phyloP scores from a whole-genome alignment of 306 rosid genomes.

The Notholithocarpus densiflorus region DNA sequence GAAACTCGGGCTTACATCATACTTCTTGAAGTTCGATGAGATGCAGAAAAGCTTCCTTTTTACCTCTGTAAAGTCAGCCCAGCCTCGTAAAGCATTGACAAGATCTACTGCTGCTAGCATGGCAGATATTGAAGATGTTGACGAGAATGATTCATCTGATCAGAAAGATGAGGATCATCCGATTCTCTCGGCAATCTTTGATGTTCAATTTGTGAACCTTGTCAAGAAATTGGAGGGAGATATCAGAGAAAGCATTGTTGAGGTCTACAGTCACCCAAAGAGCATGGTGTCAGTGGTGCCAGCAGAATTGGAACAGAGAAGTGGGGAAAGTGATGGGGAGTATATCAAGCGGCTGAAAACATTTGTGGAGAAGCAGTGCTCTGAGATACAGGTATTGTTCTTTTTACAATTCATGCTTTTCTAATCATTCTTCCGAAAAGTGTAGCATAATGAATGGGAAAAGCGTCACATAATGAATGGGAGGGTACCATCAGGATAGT shows the following conservation, averaged over 20 bases:
- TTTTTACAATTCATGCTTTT: slow-evolving; percentile 1
- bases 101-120: slow-evolving; percentile 87
- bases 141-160: slow-evolving; percentile 47
- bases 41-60: slow-evolving; percentile 67
- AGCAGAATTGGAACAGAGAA: slow-evolving; percentile 81
- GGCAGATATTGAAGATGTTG: slow-evolving; percentile 75
- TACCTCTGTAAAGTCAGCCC: slow-evolving; percentile 47
- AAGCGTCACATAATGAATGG: background rate
- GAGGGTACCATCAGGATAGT: background rate
- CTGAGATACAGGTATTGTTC: slow-evolving; percentile 77
- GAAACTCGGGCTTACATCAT: slow-evolving; percentile 82
- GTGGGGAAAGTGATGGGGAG: slow-evolving; percentile 71
- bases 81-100: slow-evolving; percentile 48
- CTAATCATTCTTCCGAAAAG: background rate
- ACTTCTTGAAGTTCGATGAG: slow-evolving; percentile 82
- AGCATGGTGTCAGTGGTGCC: slow-evolving; percentile 88
- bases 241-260: slow-evolving; percentile 76
- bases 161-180: slow-evolving; percentile 63
- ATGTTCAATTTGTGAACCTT: slow-evolving; percentile 55
- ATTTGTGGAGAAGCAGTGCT: slow-evolving; percentile 87
- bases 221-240: slow-evolving; percentile 61
- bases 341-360: slow-evolving; percentile 78
- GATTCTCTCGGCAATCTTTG: slow-evolving; percentile 69
- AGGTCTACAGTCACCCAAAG: slow-evolving; percentile 79
- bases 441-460: background rate